Conservation (phyloP, 2,329 filamentous ascomycete genomes). For the Cordyceps tenuipes region DNA sequence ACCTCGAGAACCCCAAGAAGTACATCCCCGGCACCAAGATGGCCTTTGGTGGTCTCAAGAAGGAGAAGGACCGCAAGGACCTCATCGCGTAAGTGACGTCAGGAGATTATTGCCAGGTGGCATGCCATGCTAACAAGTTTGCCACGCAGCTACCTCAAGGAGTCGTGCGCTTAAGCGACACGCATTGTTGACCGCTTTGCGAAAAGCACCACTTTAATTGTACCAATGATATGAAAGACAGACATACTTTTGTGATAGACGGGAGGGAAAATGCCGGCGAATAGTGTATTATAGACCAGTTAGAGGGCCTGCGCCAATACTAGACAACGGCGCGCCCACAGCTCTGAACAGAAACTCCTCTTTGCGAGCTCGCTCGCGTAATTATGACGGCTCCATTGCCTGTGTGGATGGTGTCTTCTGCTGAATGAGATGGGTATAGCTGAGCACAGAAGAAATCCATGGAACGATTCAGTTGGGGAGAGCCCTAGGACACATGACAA, state of each 20-base stretch:
- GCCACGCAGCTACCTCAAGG: conserved; percentile 52
- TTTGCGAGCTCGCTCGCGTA: conserved; percentile 18
- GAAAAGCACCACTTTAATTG: conserved; percentile 8
- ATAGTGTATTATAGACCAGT: conserved; percentile 31
- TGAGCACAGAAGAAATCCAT: neutral
- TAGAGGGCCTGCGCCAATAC: conserved; percentile 20
- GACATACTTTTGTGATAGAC: conserved; percentile 25
- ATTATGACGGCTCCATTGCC: neutral
- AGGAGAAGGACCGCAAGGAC: conserved; percentile 98
- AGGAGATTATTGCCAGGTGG: neutral
- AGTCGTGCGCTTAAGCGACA: conserved; percentile 58
- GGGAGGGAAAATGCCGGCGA: conserved; percentile 18
- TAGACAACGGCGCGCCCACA: conserved; percentile 22
- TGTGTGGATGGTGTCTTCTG: neutral
- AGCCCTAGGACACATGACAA: neutral
- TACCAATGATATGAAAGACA: conserved; percentile 7
- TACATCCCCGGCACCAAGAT: conserved; percentile 99
- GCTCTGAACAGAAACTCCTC: conserved; percentile 26
- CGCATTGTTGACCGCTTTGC: neutral
- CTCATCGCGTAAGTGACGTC: conserved; percentile 74
- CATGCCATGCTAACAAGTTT: conserved; percentile 20
- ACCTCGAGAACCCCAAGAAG: conserved; percentile 99
- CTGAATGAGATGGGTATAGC: neutral
- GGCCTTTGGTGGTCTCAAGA: conserved; percentile 99
- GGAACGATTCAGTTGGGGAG: neutral